Percentiles rank a stretch among this genome's conserved stretches.
Evolutionary conservation across 2,329 filamentous ascomycete genomes (phyloP).

Genomic region (Aureobasidium sp.): DNA sequence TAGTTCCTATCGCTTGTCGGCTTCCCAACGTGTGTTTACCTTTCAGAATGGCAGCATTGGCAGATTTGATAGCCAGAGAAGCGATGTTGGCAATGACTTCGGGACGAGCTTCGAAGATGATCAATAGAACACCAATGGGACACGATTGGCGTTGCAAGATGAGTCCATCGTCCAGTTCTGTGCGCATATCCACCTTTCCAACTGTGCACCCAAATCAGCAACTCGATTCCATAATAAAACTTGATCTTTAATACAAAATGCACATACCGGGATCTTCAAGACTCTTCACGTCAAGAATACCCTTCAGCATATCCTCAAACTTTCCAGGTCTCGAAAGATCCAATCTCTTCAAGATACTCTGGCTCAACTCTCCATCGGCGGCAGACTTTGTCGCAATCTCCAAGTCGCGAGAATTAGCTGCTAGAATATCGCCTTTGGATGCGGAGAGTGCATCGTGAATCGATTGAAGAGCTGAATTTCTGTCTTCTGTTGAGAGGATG

Average conservation of each 20-base stretch:
- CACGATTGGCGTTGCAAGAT: conserved; percentile 82
- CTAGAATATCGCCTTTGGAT: conserved; percentile 68
- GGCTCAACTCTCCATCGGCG: conserved; percentile 65
- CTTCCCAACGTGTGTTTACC: conserved; percentile 38
- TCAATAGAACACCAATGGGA: conserved; percentile 92
- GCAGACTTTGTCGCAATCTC: conserved; percentile 66
- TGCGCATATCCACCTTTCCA: conserved; percentile 75
- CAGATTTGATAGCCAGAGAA: conserved; percentile 90
- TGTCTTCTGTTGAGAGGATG: conserved; percentile 64
- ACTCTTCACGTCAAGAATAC: conserved; percentile 78
- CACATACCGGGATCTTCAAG: conserved; percentile 74
- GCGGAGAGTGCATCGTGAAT: conserved; percentile 70
- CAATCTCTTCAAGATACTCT: conserved; percentile 78
- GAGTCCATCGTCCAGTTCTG: conserved; percentile 77
- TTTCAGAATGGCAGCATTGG: conserved; percentile 94
- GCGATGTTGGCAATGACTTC: conserved; percentile 99
- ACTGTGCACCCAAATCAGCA: conserved; percentile 45
- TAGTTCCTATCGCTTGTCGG: background rate
- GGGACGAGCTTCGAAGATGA: conserved; percentile 96
- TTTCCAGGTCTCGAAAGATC: conserved; percentile 83
- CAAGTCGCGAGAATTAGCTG: conserved; percentile 80
- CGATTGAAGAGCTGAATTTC: conserved; percentile 77
- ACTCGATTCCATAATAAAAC: background rate
- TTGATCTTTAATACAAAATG: background rate
- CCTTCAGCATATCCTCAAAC: conserved; percentile 96